Evolutionary conservation across 768 basidiomycete species (phyloP).

Genomic region (Leccinum rimulosum): DNA sequence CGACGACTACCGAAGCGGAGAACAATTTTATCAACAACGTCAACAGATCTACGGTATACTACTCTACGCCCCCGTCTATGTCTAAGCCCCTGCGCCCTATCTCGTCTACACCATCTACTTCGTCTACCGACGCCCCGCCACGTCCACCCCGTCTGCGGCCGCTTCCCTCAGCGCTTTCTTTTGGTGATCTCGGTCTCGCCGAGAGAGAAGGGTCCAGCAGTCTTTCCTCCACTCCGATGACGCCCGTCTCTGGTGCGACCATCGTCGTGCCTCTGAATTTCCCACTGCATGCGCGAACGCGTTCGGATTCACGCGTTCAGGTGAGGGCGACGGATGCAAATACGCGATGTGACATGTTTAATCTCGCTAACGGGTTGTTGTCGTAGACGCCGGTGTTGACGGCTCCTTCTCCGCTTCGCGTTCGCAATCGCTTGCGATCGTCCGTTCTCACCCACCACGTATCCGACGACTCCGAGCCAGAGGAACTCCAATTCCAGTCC

Average conservation of each 20-base stretch:
- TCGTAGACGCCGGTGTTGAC: background rate
- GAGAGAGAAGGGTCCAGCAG: background rate
- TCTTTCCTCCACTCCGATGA: background rate
- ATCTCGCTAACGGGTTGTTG: background rate
- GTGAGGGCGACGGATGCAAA: background rate
- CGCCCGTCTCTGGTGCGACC: background rate
- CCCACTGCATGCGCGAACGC: background rate
- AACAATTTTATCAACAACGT: background rate
- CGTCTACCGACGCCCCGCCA: background rate
- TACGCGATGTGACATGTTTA: background rate
- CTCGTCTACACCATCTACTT: background rate
- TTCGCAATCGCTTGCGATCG: background rate
- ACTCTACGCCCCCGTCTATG: background rate
- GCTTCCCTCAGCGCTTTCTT: background rate
- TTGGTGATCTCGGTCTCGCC: background rate
- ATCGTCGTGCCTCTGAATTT: background rate
- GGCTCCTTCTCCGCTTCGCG: background rate
- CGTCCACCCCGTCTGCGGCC: background rate
- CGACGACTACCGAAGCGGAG: constrained; percentile 16
- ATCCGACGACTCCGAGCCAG: constrained; percentile 72
- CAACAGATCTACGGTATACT: constrained; percentile 19
- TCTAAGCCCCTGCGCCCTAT: background rate
- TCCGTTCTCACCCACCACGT: constrained; percentile 50
- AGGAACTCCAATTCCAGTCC: constrained; percentile 37
- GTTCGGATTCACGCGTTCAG: background rate